These are phyloP conservation scores for Eucalyptus pumila DNA, from an alignment of 345 rosid genomes.

Conservation along the genomic window DNA sequence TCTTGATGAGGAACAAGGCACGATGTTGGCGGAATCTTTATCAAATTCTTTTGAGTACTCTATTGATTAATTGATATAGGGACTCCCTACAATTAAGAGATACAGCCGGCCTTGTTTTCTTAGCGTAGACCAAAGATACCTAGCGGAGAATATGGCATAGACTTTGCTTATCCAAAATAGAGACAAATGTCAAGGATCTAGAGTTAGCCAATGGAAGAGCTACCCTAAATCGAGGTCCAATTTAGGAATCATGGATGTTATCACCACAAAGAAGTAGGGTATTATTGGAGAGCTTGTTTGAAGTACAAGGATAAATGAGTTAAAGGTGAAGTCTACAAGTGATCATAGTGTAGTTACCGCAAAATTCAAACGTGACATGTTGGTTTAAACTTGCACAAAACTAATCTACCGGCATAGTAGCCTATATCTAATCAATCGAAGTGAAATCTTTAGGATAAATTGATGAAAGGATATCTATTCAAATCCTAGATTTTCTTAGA, in stretches of 20 bases:
- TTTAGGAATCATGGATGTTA: not conserved
- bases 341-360: not conserved
- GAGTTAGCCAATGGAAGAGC: not conserved
- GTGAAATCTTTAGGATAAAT: no score
- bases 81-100: not conserved
- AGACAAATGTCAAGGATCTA: not conserved
- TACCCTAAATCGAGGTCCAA: not conserved
- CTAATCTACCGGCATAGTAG: not conserved
- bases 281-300: not conserved
- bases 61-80: not conserved
- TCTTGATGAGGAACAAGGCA: not conserved
- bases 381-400: not conserved
- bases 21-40: not conserved
- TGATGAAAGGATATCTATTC: no score
- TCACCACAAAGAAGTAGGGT: not conserved
- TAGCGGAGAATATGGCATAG: not conserved
- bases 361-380: not conserved
- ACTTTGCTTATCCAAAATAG: not conserved
- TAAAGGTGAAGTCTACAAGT: not conserved
- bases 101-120: not conserved
- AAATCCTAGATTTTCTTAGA: no score
- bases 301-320: not conserved
- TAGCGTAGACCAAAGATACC: not conserved
- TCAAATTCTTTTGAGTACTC: not conserved
- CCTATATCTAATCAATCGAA: not conserved